A percentile compares a stretch with the other conserved stretches of the same genome.
These are phyloP conservation scores for Colletotrichum trifolii DNA, from an alignment of 2,329 filamentous ascomycete genomes.

Conservation along the genomic window DNA sequence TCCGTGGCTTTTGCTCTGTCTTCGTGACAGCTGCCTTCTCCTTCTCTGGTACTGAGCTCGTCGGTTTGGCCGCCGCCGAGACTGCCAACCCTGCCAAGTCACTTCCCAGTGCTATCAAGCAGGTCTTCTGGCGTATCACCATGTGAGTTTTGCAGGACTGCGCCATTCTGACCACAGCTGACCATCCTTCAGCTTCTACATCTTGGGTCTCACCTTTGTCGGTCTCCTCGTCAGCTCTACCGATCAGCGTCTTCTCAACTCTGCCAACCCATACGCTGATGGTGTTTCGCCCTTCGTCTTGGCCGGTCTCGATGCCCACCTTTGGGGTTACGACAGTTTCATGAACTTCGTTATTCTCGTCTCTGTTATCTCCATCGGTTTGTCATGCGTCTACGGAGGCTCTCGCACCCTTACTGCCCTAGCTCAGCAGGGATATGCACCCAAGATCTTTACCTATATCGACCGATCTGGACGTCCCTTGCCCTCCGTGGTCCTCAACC, in stretches of 20 bases:
- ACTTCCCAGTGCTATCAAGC: conserved; percentile 83
- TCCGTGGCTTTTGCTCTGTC: conserved; percentile 75
- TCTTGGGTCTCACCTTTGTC: conserved; percentile 61
- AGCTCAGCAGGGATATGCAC: conserved; percentile 66
- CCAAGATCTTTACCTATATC: conserved; percentile 63
- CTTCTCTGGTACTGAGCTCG: conserved; percentile 75
- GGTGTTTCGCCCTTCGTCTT: conserved; percentile 37
- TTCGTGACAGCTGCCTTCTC: conserved; percentile 78
- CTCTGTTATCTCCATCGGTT: conserved; percentile 65
- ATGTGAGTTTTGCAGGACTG: conserved; percentile 38
- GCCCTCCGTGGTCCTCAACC: conserved; percentile 54
- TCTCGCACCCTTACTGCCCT: conserved; percentile 67
- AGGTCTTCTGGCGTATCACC: conserved; percentile 69
- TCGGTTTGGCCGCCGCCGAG: conserved; percentile 77
- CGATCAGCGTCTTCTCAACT: conserved; percentile 56
- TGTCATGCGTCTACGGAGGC: conserved; percentile 65
- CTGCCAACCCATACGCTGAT: conserved; percentile 56
- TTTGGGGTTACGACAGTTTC: conserved; percentile 59
- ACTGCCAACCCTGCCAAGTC: conserved; percentile 74
- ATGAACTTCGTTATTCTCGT: conserved; percentile 66
- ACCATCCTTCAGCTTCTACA: conserved; percentile 50
- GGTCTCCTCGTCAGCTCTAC: conserved; percentile 57
- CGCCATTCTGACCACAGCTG: conserved; percentile 40
- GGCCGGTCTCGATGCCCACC: conserved; percentile 53
- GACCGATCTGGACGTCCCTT: conserved; percentile 65